Conservation (phyloP, 495 filamentous ascomycete genomes). For the Astrocystis sublimbata region DNA sequence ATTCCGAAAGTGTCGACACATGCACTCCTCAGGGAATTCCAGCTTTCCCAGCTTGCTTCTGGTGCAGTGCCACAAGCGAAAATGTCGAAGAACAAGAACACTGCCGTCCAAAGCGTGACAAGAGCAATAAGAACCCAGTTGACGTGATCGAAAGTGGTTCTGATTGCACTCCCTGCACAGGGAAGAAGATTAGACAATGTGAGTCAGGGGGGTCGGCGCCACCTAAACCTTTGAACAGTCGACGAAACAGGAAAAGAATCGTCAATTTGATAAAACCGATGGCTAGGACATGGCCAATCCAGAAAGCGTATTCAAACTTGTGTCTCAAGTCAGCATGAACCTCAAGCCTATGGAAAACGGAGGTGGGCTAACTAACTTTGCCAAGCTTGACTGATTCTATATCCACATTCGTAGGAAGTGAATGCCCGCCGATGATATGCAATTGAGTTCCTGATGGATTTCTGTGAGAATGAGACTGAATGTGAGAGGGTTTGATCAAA, state of each 20-base stretch:
- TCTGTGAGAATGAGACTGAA: too few species aligned
- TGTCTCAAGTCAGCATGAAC: background rate
- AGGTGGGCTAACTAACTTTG: background rate
- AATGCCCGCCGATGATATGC: slow-evolving; percentile 1
- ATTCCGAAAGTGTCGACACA: slow-evolving; percentile 13
- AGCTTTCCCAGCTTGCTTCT: slow-evolving; percentile 3
- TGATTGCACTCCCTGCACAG: background rate
- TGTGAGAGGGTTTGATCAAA: background rate
- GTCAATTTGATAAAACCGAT: slow-evolving; percentile 12
- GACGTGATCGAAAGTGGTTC: slow-evolving; percentile 9
- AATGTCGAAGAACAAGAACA: slow-evolving; percentile 13
- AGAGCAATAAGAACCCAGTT: slow-evolving; percentile 8
- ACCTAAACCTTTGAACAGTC: slow-evolving; percentile 11
- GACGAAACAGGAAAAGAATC: slow-evolving; percentile 9
- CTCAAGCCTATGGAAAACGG: too few species aligned
- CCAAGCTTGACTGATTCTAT: background rate
- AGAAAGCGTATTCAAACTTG: slow-evolving; percentile 18
- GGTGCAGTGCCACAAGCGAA: slow-evolving; percentile 9
- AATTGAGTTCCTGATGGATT: background rate
- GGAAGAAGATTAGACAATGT: too few species aligned
- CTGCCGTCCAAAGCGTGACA: slow-evolving; percentile 3
- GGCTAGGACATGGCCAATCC: slow-evolving; percentile 11
- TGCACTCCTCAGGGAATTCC: background rate
- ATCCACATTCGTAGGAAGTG: background rate
- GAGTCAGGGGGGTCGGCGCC: background rate